Conservation (phyloP, 2,329 filamentous ascomycete genomes). For the Aureobasidium namibiae region DNA sequence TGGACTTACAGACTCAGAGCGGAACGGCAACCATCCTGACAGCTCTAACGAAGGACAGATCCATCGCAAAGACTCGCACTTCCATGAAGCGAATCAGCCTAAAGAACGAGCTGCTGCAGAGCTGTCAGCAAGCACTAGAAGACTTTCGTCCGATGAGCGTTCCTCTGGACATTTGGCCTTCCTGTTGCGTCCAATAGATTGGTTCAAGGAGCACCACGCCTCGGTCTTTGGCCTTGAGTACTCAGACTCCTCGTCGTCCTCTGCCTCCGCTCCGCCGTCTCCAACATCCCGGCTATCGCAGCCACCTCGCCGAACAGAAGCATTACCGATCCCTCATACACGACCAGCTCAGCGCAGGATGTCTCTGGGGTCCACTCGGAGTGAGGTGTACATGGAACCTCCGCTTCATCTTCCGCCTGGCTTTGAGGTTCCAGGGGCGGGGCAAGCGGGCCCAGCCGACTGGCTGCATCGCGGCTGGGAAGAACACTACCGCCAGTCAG, state of each 20-base stretch:
- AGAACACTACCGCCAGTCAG: neutral
- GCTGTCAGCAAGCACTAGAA: neutral
- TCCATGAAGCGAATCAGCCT: neutral
- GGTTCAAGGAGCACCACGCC: neutral
- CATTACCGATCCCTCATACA: neutral
- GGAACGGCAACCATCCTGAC: neutral
- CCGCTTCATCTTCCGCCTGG: neutral
- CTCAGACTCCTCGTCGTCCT: neutral
- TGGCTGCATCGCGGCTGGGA: neutral
- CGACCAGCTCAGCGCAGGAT: neutral
- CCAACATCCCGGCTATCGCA: neutral
- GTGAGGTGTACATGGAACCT: neutral
- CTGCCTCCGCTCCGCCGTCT: neutral
- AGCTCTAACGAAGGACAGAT: neutral
- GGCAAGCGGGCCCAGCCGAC: neutral
- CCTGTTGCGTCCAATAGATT: neutral
- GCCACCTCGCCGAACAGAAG: neutral
- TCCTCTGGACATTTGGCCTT: neutral
- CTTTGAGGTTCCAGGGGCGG: neutral
- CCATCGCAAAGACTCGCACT: constrained; percentile 7
- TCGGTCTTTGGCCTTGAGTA: neutral
- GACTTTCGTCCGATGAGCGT: neutral
- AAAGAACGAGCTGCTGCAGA: neutral
- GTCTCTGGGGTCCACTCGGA: neutral
- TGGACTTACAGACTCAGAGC: too few species aligned